Evolutionary conservation across 2,329 filamentous ascomycete genomes (phyloP).

Genomic region (Verticillium longisporum): DNA sequence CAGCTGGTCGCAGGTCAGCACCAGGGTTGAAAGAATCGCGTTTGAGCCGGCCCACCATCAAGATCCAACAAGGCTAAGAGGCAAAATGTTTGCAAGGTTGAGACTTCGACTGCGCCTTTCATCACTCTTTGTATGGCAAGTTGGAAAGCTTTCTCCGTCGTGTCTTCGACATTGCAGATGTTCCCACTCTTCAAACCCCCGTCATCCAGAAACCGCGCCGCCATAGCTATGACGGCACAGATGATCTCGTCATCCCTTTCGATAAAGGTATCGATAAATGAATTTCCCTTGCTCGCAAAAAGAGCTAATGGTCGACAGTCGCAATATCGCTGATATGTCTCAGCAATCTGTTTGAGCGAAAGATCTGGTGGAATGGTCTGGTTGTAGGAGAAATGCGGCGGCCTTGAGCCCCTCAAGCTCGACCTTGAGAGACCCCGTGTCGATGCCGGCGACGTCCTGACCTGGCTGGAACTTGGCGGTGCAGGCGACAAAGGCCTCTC

Average conservation of each 20-base stretch:
- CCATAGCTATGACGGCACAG: neutral
- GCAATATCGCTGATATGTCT: neutral
- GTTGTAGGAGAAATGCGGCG: neutral
- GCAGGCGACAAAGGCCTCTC: neutral
- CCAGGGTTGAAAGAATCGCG: neutral
- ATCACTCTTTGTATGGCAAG: slow-evolving; percentile 21
- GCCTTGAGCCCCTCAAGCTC: neutral
- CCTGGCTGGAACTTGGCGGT: neutral
- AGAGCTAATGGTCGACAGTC: neutral
- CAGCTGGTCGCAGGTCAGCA: neutral
- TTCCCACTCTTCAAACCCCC: neutral
- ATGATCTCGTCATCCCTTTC: neutral
- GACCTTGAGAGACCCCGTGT: neutral
- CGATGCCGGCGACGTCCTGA: neutral
- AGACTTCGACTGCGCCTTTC: slow-evolving; percentile 25
- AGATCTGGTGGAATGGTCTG: neutral
- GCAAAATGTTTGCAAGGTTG: slow-evolving; percentile 27
- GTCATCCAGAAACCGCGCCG: neutral
- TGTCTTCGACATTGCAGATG: neutral
- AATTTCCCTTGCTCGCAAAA: neutral
- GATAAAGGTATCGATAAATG: neutral
- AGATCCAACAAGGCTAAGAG: slow-evolving; percentile 2
- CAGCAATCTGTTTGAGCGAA: neutral
- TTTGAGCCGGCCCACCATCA: neutral
- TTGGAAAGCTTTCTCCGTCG: neutral